Evolutionary conservation across 345 rosid species (phyloP).

Genomic region (Boechera stricta): DNA sequence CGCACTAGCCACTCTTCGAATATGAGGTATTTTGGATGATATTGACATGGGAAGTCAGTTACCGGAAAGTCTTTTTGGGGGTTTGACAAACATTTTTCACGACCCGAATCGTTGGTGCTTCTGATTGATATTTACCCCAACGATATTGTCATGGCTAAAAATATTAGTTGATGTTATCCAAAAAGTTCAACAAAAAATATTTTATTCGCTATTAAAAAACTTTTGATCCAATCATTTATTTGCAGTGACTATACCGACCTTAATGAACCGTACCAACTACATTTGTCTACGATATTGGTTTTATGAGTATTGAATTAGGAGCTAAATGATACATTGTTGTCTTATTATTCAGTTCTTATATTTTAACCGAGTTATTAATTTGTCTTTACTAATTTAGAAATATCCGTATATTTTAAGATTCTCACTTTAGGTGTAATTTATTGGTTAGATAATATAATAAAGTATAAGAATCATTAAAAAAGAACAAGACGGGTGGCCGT

Average conservation of each 20-base stretch:
- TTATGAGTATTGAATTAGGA: constrained; percentile 1
- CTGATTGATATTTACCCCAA: background rate
- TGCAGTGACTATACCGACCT: constrained; percentile 10
- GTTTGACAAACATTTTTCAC: too few relatives aligned
- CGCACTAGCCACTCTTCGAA: background rate
- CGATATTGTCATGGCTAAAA: background rate
- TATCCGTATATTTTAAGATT: constrained; percentile 7
- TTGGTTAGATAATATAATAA: background rate
- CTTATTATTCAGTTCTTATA: constrained; percentile 15
- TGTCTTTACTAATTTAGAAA: background rate
- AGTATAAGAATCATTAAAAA: background rate
- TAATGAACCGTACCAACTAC: constrained; percentile 29
- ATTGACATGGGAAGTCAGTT: background rate
- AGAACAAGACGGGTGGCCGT: constrained; percentile 12
- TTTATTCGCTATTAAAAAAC: constrained; percentile 2
- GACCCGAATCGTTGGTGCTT: background rate
- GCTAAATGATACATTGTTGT: background rate
- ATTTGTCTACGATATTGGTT: constrained; percentile 9
- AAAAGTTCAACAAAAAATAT: background rate
- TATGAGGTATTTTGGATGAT: background rate
- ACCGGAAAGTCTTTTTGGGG: background rate
- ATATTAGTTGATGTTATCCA: constrained; percentile 4
- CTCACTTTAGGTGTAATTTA: background rate
- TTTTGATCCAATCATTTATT: background rate
- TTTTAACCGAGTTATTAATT: background rate